phyloP scores from a whole-genome alignment of 2,329 filamentous ascomycete genomes.

The Aspergillus aculeatus region DNA sequence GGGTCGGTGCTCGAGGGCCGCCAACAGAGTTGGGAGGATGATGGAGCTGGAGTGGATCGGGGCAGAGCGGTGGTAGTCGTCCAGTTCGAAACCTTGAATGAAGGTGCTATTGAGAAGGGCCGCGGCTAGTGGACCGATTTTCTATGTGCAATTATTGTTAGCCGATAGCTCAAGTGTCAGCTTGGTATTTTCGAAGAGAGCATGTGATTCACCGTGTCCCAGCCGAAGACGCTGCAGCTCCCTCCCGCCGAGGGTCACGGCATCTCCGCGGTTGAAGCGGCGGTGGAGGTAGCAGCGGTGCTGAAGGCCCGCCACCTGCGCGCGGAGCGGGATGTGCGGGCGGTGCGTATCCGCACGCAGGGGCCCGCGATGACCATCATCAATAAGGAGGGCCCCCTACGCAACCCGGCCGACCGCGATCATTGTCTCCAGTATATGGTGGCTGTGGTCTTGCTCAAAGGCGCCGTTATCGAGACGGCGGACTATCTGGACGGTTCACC shows the following conservation, averaged over 20 bases:
- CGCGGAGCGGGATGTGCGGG: too few relatives aligned
- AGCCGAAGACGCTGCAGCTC: too few relatives aligned
- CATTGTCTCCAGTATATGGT: slow-evolving; percentile 38
- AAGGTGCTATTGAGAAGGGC: slow-evolving; percentile 46
- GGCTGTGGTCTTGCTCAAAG: slow-evolving; percentile 34
- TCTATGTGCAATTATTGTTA: slow-evolving; percentile 17
- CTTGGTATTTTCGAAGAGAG: too few relatives aligned
- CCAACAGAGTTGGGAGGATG: slow-evolving; percentile 42
- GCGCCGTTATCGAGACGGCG: slow-evolving; percentile 16
- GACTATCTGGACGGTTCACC: slow-evolving; percentile 30
- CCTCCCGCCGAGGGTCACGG: too few relatives aligned
- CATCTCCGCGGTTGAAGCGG: too few relatives aligned
- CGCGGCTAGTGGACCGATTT: slow-evolving; percentile 38
- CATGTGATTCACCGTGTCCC: too few relatives aligned
- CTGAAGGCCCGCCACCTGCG: too few relatives aligned
- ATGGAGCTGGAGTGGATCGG: slow-evolving; percentile 42
- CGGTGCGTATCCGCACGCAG: neutral
- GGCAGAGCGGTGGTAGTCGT: slow-evolving; percentile 45
- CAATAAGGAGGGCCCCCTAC: slow-evolving; percentile 29
- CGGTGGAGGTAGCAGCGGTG: too few relatives aligned
- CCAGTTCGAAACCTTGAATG: slow-evolving; percentile 47
- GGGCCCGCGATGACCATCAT: slow-evolving; percentile 24
- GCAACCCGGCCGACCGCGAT: slow-evolving; percentile 35
- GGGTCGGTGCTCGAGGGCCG: slow-evolving; percentile 21
- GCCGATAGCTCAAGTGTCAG: too few relatives aligned